Conservation (phyloP, 169 alveolate species). For the Plasmodium cynomolgi region DNA sequence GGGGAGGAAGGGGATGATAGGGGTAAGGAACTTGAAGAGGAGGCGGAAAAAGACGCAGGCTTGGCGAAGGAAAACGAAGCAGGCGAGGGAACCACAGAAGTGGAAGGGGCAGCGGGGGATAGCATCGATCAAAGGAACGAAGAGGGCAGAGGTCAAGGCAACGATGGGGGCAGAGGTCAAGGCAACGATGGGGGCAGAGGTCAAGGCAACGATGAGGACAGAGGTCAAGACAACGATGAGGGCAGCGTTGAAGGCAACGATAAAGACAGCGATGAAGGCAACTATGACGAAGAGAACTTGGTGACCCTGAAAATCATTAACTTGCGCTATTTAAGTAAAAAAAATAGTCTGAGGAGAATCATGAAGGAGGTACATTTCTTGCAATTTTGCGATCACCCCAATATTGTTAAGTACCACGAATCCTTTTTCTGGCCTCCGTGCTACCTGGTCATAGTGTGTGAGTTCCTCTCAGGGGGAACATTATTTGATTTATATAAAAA, state of each 20-base stretch:
- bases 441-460: constrained; percentile 74
- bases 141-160: neutral
- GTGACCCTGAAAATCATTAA: constrained; percentile 39
- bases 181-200: neutral
- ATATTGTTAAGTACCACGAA: constrained; percentile 73
- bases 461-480: constrained; percentile 55
- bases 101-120: neutral
- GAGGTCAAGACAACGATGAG: neutral
- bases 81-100: neutral
- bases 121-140: neutral
- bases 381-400: constrained; percentile 69
- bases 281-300: constrained; percentile 32
- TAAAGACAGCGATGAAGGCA: neutral
- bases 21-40: neutral
- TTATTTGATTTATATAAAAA: constrained; percentile 55
- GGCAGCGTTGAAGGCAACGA: neutral
- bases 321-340: constrained; percentile 41
- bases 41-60: neutral
- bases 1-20: neutral
- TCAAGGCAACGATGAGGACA: neutral
- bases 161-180: neutral
- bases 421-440: constrained; percentile 75
- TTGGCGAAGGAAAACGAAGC: neutral
- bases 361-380: constrained; percentile 74
- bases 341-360: constrained; percentile 12